Evolutionary conservation across 2,329 filamentous ascomycete species (phyloP), one percentile per base, ranked within the genome.

Genomic region (Clarireedia sp.): DNA sequence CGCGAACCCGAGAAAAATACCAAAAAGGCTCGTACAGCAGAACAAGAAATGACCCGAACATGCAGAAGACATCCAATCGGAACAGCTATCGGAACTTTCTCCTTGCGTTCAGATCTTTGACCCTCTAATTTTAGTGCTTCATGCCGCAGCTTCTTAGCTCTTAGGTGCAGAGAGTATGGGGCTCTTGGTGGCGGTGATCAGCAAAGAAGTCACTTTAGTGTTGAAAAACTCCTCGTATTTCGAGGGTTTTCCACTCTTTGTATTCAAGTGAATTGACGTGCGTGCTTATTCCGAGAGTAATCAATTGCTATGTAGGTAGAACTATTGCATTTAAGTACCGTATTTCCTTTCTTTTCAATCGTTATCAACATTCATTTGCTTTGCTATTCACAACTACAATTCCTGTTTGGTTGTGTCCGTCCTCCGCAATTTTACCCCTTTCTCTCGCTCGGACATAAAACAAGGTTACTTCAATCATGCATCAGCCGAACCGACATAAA

Each of bases 191-290:
- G 9, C 17, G 17, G 29, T 24, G 41, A 52, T 38, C 41, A 37
- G 9, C 16, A 45, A 33, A 40, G 21, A 38, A n/a, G 37, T 24
- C 19, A 41, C 5, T 38, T 17, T n/a, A 44, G 6, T 17, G 36
- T 40, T 40, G 14, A 45, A 33, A 33, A 44, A 51, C 24, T 38
- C 26, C 50, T 53, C 50, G 41, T 52, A 47, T 52, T 29, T 10
- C 29, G 29, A 33, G 29, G 29, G 29, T 12, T 33, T 33, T 33
- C 3, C 29, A 33, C 29, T 26, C 9, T 33, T 29, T 12, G 29
- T 33, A 14, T 33, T 14, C 29, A 12, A 4, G 29, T 33, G 10
- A 12, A 5, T 33, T 33, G 9, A 7, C 4, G 24, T 26, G 37
- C 37, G n/a, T 40, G 37, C 37, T 40, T 40, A 17, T 40, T 40